Base-by-base conservation (phyloP, 179 eudicot genomes). In the Gypsophila paniculata region DNA sequence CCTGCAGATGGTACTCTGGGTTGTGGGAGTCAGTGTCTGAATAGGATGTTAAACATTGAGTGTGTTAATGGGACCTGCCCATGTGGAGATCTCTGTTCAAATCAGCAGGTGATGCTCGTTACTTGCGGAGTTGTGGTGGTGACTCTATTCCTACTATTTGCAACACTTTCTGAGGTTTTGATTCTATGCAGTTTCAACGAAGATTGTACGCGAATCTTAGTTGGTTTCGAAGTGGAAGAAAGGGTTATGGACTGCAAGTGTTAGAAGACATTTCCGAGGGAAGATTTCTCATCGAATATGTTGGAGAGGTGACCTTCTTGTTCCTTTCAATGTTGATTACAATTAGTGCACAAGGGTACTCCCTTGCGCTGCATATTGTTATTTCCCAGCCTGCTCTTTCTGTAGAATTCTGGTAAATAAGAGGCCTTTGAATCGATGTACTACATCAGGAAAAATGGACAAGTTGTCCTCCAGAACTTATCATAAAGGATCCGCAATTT, bases 31-130 rank as follows among this genome's bases (percentile, higher is more conserved):
- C 90, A 82, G 78, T 95, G 99, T 84, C 78, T 95, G 84, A 95
- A 95, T 81, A 86, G 97, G 72, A 90, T 95, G 93, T 89, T 95
- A 68, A 95, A 91, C 81, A 95, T 95, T 36, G 99, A 95, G 84
- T 95, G 99, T 73, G 88, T 90, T 74, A 71, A 77, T 71, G 96
- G 91, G 72, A 92, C 97, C 48, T 95, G 99, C 77, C 99, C 99
- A 59, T 92, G 97, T 83, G 95, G 95, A 67, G 93, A 92, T 63
- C 79, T 74, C 62, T 95, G 99, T 86, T 88, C 99, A 70, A 95
- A 95, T 86, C 96, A 88, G 79, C 94, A 85, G 97, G 99, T 88
- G 61, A 21, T 66, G 26, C 77, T 42, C 64, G 72, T 57, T 59
- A 57, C 44, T 69, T 18, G 55, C 13, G 26, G 34, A 29, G 34